These are phyloP conservation scores for Nasturtium officinale DNA, from an alignment of 345 rosid genomes.

Conservation along the genomic window DNA sequence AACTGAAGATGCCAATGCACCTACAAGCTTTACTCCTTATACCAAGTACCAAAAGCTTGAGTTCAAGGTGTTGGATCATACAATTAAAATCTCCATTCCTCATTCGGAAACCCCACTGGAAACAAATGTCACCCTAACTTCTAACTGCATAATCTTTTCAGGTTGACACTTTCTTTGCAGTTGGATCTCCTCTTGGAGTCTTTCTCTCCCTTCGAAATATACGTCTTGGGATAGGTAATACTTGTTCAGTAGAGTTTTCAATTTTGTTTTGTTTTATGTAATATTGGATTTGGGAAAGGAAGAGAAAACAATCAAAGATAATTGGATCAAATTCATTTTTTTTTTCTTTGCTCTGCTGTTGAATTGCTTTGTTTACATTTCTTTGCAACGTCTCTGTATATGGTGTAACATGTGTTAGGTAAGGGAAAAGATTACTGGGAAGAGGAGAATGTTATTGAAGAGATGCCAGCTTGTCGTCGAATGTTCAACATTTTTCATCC, in stretches of 20 bases:
- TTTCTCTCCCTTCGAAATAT: conserved; percentile 92
- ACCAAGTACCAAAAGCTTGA: conserved; percentile 90
- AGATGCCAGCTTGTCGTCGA: conserved; percentile 93
- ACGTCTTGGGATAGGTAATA: conserved; percentile 85
- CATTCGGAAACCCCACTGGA: neutral
- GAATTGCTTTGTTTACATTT: neutral
- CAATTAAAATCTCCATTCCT: neutral
- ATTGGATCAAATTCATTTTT: conserved; percentile 1
- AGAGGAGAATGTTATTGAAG: conserved; percentile 77
- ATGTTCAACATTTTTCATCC: conserved; percentile 99
- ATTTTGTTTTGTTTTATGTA: neutral
- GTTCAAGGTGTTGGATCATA: conserved; percentile 62
- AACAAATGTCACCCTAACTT: neutral
- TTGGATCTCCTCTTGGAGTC: conserved; percentile 98
- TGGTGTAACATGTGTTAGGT: conserved; percentile 50
- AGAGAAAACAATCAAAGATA: neutral
- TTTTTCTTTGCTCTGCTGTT: conserved; percentile 10
- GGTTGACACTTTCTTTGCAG: conserved; percentile 99
- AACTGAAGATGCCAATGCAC: conserved; percentile 40
- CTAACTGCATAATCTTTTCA: conserved; percentile 36
- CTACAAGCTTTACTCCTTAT: conserved; percentile 68
- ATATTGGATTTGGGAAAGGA: neutral
- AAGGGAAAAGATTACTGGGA: conserved; percentile 88
- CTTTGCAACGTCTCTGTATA: neutral
- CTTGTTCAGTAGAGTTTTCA: conserved; percentile 8